Conservation (phyloP, 208 protist species). For the Porcisia hertigi region DNA sequence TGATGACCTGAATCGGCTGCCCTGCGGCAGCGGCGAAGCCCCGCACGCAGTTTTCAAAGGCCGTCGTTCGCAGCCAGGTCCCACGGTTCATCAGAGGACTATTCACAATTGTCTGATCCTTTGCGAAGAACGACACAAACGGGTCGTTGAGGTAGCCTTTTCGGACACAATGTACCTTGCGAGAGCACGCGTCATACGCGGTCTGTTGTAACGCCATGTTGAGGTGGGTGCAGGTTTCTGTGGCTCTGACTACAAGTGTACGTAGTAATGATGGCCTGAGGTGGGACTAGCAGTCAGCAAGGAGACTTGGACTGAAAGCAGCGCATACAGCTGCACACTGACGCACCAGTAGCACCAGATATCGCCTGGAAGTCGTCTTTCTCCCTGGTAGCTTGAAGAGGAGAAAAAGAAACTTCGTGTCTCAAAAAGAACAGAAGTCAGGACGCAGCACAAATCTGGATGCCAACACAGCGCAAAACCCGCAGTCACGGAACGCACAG, state of each 20-base stretch:
- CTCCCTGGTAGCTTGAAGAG: background rate
- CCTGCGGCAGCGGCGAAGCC: conserved; percentile 46
- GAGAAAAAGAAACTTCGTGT: background rate
- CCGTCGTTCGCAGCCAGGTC: conserved; percentile 85
- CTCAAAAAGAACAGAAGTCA: background rate
- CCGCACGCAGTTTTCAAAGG: conserved; percentile 76
- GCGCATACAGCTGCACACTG: background rate
- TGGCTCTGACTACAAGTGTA: background rate
- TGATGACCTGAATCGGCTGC: conserved; percentile 83
- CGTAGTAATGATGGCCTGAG: background rate
- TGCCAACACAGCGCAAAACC: background rate
- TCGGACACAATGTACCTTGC: conserved; percentile 86
- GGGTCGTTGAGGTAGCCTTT: conserved; percentile 89
- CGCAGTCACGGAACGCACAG: background rate
- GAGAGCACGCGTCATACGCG: conserved; percentile 86
- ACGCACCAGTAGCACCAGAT: background rate
- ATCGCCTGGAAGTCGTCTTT: background rate
- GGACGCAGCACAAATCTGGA: background rate
- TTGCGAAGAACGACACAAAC: conserved; percentile 77
- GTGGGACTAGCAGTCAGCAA: conserved; percentile 2
- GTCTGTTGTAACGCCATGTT: conserved; percentile 86
- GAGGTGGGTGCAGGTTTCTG: background rate
- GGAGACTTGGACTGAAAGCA: background rate
- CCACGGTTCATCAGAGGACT: conserved; percentile 92
- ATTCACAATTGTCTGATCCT: conserved; percentile 87